Base-by-base conservation (phyloP, 768 basidiomycete genomes). In the Suillus variegatus region DNA sequence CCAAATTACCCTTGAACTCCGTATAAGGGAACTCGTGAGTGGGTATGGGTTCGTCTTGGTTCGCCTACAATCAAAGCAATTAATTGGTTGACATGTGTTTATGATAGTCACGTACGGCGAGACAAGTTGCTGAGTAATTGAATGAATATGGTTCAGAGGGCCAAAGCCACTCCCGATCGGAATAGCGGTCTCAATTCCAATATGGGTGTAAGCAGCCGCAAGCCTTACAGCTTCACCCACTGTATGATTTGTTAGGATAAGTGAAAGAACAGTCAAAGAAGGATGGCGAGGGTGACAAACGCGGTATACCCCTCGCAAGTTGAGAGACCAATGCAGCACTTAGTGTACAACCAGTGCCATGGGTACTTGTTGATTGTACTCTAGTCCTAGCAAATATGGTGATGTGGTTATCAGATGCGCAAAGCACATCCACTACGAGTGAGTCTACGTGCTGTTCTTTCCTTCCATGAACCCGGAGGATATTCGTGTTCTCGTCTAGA, bases 271-370 rank as follows among this genome's bases (percentile, higher is more conserved):
- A 10, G n/a, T 18, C 13, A 9, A 43, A 44, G 35, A 67, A 12
- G 22, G 69, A 25, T 60, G 66, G 38, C 44, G 67, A 12, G n/a
- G 69, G 41, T 43, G 66, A 40, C 44, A 82, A 84, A 72, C 60
- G 83, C 81, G 66, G n/a, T 67, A 60, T 10, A 66, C 68, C 65
- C 86, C 88, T 54, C 3, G 86, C 90, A 18, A 95, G 78, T 6
- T 82, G 81, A 63, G 87, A 88, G 2, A 89, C 89, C 20, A 97
- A 83, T 0, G 94, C 92, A 0, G 95, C 88, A 55, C 88, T 90
- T n/a, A 97, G 80, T 0, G 95, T 97, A 74, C 95, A 97, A 2
- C 95, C 95, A 0, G 95, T 97, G 1, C 95, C 95, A 72, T 97
- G 95, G 0, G 95, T 97, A 68, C 82, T 93, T 41, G 77, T 83